These are phyloP conservation scores for Pachyrhizus erosus DNA, from an alignment of 306 rosid species.

Conservation along the genomic window DNA sequence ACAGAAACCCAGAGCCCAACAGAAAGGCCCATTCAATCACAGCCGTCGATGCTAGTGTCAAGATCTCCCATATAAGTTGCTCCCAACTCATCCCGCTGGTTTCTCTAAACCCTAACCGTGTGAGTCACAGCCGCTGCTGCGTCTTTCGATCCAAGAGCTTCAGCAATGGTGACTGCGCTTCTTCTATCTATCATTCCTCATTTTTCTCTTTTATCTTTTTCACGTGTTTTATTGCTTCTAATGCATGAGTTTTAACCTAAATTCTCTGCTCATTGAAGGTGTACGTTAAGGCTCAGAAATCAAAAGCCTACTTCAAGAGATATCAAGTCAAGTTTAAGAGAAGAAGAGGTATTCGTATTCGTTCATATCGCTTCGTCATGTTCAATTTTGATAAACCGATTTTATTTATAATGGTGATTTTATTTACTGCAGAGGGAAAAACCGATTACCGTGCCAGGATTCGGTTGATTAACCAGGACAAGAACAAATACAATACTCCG, in stretches of 20 bases:
- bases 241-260: background rate
- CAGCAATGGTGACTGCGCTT: background rate
- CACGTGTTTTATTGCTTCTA: too few species aligned
- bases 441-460: conserved; percentile 91
- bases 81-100: background rate
- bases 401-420: background rate
- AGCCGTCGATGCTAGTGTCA: background rate
- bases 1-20: background rate
- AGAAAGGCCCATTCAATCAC: background rate
- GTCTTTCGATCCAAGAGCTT: too few species aligned
- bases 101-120: too few species aligned
- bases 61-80: background rate
- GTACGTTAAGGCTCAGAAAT: conserved; percentile 47
- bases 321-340: conserved; percentile 60
- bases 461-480: conserved; percentile 86
- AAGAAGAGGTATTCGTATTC: conserved; percentile 46
- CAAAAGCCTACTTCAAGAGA: conserved; percentile 54
- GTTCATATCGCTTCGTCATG: background rate
- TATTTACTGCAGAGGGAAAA: conserved; percentile 69
- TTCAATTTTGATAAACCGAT: background rate
- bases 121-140: too few species aligned
- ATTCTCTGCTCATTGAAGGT: conserved; percentile 25
- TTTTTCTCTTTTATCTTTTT: too few species aligned
- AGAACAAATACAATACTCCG: conserved; percentile 90
- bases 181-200: background rate